Evolutionary conservation across 345 rosid genomes (phyloP).

Genomic region (Anastatica hierochuntica): DNA sequence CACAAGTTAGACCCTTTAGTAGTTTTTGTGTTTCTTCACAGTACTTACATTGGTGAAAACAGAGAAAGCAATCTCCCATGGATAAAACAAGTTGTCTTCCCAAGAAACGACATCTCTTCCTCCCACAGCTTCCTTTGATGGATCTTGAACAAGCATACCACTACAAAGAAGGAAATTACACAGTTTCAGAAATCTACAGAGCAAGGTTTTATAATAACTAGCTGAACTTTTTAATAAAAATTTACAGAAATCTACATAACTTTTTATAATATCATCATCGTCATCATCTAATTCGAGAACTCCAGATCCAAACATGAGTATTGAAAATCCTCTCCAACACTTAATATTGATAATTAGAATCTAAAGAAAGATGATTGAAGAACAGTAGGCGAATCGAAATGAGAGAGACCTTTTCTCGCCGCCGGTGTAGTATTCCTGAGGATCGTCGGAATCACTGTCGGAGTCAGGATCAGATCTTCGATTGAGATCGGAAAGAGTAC

Average conservation of each 20-base stretch:
- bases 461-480: constrained; percentile 71
- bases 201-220: too few species aligned
- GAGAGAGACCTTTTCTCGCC: constrained; percentile 80
- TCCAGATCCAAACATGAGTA: constrained; percentile 19
- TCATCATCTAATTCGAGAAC: background rate
- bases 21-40: background rate
- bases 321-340: background rate
- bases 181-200: too few species aligned
- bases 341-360: background rate
- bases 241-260: too few species aligned
- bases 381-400: background rate
- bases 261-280: too few species aligned
- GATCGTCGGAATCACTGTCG: constrained; percentile 76
- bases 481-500: constrained; percentile 89
- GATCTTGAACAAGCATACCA: constrained; percentile 98
- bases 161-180: constrained; percentile 31
- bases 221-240: too few species aligned
- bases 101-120: constrained; percentile 48
- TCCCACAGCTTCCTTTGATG: constrained; percentile 55
- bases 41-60: constrained; percentile 64
- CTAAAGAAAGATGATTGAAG: background rate
- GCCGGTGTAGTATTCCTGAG: constrained; percentile 92
- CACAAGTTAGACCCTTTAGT: too few species aligned
- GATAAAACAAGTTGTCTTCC: constrained; percentile 77
- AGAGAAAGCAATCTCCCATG: constrained; percentile 91